phyloP scores from a whole-genome alignment of 1,139 yeast species.

The Debaryomyces sp. region DNA sequence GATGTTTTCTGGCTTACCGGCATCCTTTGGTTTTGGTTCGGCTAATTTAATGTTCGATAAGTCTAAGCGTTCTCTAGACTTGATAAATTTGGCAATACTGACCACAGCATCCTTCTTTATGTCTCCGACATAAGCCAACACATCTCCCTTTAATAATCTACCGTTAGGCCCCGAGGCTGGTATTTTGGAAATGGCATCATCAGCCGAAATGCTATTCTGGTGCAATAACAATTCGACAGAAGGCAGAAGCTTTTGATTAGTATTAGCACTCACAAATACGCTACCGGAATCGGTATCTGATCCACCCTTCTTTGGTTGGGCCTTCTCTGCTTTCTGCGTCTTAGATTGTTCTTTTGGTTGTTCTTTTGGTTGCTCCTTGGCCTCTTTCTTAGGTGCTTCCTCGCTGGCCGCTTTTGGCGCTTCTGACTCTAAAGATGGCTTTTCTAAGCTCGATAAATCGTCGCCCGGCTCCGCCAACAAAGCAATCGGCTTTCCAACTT shows the following conservation, averaged over 20 bases:
- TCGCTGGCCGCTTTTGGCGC: constrained; percentile 16
- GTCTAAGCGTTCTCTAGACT: constrained; percentile 68
- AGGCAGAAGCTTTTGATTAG: constrained; percentile 71
- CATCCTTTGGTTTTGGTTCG: constrained; percentile 31
- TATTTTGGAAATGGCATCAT: constrained; percentile 71
- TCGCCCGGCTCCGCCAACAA: constrained; percentile 86
- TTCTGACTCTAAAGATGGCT: constrained; percentile 48
- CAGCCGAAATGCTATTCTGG: constrained; percentile 60
- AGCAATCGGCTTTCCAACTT: constrained; percentile 91
- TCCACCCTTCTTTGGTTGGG: constrained; percentile 16
- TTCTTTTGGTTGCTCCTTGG: constrained; percentile 10
- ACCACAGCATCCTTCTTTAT: constrained; percentile 59
- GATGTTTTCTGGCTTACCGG: constrained; percentile 12
- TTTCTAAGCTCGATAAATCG: constrained; percentile 64
- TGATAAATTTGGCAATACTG: constrained; percentile 57
- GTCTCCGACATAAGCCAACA: constrained; percentile 77
- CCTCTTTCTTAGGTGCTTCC: constrained; percentile 13
- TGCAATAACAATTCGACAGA: constrained; percentile 73
- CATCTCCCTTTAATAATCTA: constrained; percentile 86
- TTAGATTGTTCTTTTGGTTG: constrained; percentile 7
- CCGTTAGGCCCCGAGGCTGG: constrained; percentile 90
- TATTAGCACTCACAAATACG: constrained; percentile 52
- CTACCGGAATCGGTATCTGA: constrained; percentile 16
- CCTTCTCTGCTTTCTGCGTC: constrained; percentile 14
- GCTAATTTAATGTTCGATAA: constrained; percentile 68